Percentiles rank a stretch among this genome's conserved stretches.
These are phyloP conservation scores for Infundibulicybe gibba DNA, from an alignment of 768 basidiomycete genomes.

Conservation along the genomic window DNA sequence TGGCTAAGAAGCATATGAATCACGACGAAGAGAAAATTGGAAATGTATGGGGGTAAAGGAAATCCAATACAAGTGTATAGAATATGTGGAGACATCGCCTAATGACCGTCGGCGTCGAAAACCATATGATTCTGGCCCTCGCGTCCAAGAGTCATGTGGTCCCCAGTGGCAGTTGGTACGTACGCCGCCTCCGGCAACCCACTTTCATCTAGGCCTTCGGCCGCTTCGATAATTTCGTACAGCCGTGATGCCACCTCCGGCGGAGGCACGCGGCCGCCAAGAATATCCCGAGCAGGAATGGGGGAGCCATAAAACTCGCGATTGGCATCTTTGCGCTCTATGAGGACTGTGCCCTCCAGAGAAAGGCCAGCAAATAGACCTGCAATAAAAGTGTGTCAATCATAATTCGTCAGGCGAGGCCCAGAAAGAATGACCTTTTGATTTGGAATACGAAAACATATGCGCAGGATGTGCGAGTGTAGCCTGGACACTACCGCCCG, in stretches of 20 bases:
- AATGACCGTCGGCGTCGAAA: constrained; percentile 70
- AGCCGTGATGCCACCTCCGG: constrained; percentile 90
- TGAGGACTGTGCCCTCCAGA: constrained; percentile 89
- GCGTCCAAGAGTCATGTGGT: constrained; percentile 46
- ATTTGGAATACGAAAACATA: constrained; percentile 97
- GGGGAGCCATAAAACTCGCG: constrained; percentile 93
- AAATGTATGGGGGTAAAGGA: too few relatives aligned
- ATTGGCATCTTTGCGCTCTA: constrained; percentile 96
- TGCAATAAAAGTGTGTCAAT: constrained; percentile 19
- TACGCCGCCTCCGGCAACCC: constrained; percentile 78
- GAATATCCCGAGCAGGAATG: constrained; percentile 85
- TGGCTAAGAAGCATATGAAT: background rate
- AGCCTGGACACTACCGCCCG: constrained; percentile 86
- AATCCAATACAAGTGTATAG: too few relatives aligned
- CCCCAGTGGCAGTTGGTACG: constrained; percentile 64
- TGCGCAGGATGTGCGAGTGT: constrained; percentile 90
- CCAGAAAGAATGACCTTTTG: constrained; percentile 60
- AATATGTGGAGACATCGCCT: constrained; percentile 1
- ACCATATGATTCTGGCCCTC: constrained; percentile 50
- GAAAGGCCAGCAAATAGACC: constrained; percentile 95
- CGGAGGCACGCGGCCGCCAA: constrained; percentile 93
- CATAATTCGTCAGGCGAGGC: background rate
- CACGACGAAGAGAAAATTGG: too few relatives aligned
- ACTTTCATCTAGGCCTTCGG: constrained; percentile 87
- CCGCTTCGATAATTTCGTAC: constrained; percentile 96